Evolutionary conservation across 257 asterid species (phyloP).

Genomic region (Ballota nigra): DNA sequence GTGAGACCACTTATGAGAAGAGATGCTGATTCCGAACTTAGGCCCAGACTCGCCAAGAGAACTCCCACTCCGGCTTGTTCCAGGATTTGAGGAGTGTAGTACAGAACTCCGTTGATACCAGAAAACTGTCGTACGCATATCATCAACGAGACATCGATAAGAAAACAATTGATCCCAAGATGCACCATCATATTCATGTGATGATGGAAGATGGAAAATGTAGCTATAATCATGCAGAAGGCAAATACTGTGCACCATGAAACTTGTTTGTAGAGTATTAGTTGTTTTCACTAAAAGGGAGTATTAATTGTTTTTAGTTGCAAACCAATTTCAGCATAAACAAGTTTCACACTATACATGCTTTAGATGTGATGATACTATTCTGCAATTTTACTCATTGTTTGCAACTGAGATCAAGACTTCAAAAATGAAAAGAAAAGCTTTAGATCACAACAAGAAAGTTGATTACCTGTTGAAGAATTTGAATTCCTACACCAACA

Average conservation of each 20-base stretch:
- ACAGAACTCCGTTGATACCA: constrained; percentile 92
- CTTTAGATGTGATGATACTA: background rate
- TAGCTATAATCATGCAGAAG: background rate
- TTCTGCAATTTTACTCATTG: background rate
- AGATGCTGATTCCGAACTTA: constrained; percentile 78
- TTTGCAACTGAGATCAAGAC: background rate
- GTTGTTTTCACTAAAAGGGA: too few species aligned
- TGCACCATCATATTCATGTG: background rate
- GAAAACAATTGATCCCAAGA: background rate
- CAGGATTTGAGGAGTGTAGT: constrained; percentile 98
- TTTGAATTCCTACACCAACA: constrained; percentile 92
- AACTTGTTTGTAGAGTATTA: too few species aligned
- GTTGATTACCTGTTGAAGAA: constrained; percentile 84
- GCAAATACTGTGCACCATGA: too few species aligned
- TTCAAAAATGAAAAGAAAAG: background rate
- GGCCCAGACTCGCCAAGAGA: constrained; percentile 72
- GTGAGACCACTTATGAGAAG: constrained; percentile 82
- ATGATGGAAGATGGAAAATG: background rate
- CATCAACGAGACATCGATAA: background rate
- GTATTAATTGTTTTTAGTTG: too few species aligned
- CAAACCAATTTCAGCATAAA: too few species aligned
- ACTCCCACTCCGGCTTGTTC: constrained; percentile 96
- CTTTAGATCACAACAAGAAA: background rate
- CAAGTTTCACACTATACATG: too few species aligned
- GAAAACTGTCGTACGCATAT: constrained; percentile 56